phyloP scores from a whole-genome alignment of 148 eudicot species.

The Pharnaceum exiguum region DNA sequence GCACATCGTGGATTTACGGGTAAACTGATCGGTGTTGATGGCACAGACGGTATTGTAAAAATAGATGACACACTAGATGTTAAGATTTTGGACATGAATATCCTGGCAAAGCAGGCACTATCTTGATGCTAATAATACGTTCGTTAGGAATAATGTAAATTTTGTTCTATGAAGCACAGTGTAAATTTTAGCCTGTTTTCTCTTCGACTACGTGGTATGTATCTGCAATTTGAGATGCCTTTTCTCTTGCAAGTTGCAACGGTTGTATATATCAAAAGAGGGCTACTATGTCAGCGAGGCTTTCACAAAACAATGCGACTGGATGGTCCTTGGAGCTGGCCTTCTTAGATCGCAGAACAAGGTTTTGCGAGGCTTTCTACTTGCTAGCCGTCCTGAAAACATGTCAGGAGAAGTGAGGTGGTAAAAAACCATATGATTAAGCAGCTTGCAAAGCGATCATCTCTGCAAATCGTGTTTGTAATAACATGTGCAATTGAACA shows the following conservation, averaged over 20 bases:
- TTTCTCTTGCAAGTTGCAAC: constrained; percentile 6
- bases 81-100: constrained; percentile 83
- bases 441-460: too few species aligned
- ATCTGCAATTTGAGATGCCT: neutral
- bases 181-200: constrained; percentile 10
- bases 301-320: too few species aligned
- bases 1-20: constrained; percentile 83
- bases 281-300: too few species aligned
- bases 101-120: constrained; percentile 67
- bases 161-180: constrained; percentile 18
- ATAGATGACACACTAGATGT: constrained; percentile 84
- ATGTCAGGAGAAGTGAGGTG: too few species aligned
- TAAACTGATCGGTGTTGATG: constrained; percentile 87
- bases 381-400: too few species aligned
- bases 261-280: neutral
- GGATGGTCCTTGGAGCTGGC: too few species aligned
- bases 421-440: too few species aligned
- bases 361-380: too few species aligned
- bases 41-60: constrained; percentile 90
- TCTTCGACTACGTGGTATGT: neutral
- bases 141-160: constrained; percentile 17
- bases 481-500: too few species aligned
- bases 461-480: too few species aligned
- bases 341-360: too few species aligned
- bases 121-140: constrained; percentile 11